These are phyloP conservation scores for Conringia planisiliqua DNA, from an alignment of 345 rosid species.

Conservation along the genomic window DNA sequence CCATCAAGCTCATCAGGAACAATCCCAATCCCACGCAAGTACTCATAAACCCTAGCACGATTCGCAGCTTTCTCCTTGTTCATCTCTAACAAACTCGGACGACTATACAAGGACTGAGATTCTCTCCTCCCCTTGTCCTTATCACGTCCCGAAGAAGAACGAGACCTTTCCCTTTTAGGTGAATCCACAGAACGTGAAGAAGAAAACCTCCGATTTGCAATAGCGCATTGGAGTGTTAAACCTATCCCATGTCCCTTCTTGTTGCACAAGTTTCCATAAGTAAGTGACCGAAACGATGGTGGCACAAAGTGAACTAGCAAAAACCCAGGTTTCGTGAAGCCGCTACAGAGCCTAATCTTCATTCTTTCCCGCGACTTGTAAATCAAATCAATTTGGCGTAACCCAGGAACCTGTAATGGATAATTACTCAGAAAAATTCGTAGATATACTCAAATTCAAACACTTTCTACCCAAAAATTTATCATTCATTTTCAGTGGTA, in stretches of 20 bases:
- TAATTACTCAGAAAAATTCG: background rate
- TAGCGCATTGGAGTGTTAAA: conserved; percentile 37
- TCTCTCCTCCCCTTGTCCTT: conserved; percentile 37
- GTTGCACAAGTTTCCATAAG: conserved; percentile 35
- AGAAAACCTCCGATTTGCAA: conserved; percentile 45
- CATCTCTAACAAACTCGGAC: conserved; percentile 68
- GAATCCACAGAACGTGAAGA: conserved; percentile 42
- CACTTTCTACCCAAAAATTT: background rate
- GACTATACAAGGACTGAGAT: conserved; percentile 53
- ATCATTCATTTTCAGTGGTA: background rate
- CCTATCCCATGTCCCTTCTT: conserved; percentile 31
- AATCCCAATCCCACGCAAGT: conserved; percentile 60
- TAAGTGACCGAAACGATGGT: conserved; percentile 41
- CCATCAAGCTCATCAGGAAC: conserved; percentile 84
- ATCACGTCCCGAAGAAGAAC: conserved; percentile 18
- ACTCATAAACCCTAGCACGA: conserved; percentile 76
- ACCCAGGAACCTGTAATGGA: background rate
- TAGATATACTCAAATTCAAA: background rate
- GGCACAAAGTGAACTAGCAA: conserved; percentile 55
- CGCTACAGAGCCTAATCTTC: conserved; percentile 54
- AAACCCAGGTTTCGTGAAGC: conserved; percentile 52
- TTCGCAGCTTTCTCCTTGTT: conserved; percentile 63
- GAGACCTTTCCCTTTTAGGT: conserved; percentile 31
- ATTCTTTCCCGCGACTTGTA: conserved; percentile 24
- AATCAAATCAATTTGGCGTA: background rate